Evolutionary conservation across 768 basidiomycete species (phyloP).

Genomic region (Thelephora aurantiotincta): DNA sequence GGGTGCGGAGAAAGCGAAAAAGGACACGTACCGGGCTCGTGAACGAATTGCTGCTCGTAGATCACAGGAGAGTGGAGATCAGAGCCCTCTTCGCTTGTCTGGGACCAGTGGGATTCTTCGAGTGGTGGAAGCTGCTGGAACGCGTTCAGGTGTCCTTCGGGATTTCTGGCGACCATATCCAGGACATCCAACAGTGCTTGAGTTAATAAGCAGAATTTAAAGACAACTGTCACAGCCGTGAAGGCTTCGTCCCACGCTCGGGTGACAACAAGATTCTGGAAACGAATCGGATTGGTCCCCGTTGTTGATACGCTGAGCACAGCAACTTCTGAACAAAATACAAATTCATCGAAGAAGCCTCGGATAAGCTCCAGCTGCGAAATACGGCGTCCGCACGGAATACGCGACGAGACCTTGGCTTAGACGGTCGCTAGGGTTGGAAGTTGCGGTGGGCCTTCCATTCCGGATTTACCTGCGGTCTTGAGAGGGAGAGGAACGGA

Average conservation of each 20-base stretch:
- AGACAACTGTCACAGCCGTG: conserved; percentile 16
- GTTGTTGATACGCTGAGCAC: neutral
- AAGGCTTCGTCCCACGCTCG: conserved; percentile 14
- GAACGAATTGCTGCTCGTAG: conserved; percentile 30
- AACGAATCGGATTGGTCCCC: neutral
- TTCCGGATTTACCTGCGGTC: too few relatives aligned
- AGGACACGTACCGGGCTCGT: conserved; percentile 18
- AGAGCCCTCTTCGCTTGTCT: conserved; percentile 66
- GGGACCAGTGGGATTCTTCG: conserved; percentile 41
- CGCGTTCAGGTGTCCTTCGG: conserved; percentile 42
- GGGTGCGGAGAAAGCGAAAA: conserved; percentile 22
- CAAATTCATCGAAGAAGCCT: neutral
- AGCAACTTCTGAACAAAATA: neutral
- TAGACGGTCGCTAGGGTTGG: too few relatives aligned
- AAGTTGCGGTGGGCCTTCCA: too few relatives aligned
- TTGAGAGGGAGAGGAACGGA: too few relatives aligned
- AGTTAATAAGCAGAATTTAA: conserved; percentile 12
- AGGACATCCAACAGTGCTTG: conserved; percentile 7
- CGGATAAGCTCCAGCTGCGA: neutral
- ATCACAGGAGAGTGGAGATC: conserved; percentile 64
- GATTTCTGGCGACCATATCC: conserved; percentile 42
- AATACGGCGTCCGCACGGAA: too few relatives aligned
- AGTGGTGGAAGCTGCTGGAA: conserved; percentile 35
- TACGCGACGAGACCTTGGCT: too few relatives aligned
- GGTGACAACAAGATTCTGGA: conserved; percentile 3